A percentile compares a stretch with the other conserved stretches of the same genome.
phyloP scores from a whole-genome alignment of 306 rosid genomes.

The Pyrus pyrifolia region DNA sequence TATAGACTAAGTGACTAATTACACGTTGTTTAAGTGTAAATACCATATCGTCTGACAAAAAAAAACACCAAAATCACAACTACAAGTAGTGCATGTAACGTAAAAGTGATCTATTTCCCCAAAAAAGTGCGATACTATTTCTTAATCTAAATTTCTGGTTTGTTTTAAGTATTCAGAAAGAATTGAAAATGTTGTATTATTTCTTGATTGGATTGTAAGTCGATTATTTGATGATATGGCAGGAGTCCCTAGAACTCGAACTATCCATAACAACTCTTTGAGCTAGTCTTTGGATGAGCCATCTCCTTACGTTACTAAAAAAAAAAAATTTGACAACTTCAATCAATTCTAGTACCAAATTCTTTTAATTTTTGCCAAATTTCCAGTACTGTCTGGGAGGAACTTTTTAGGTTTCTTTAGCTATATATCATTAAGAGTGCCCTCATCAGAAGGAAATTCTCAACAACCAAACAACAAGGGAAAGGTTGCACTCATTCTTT shows the following conservation, averaged over 20 bases:
- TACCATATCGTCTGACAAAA: too few species aligned
- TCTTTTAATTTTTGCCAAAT: neutral
- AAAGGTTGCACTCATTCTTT: too few species aligned
- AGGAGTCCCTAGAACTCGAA: fast-evolving
- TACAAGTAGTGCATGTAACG: too few species aligned
- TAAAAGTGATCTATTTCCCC: too few species aligned
- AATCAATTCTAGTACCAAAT: neutral
- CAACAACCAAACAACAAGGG: neutral
- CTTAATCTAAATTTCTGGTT: neutral
- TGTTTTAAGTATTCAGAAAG: neutral
- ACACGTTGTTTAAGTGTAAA: too few species aligned
- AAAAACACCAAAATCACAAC: too few species aligned
- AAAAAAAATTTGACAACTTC: neutral
- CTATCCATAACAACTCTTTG: too few species aligned
- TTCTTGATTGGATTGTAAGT: neutral
- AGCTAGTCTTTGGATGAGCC: too few species aligned
- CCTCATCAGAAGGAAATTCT: neutral
- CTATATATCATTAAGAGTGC: neutral
- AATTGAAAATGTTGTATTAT: neutral
- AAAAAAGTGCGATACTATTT: too few species aligned
- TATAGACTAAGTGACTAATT: too few species aligned
- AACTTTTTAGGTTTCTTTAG: neutral
- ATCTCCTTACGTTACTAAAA: neutral
- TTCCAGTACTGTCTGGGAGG: neutral
- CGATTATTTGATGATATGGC: too few species aligned